phyloP scores from a whole-genome alignment of 441 rosid genomes.

The Populus hybrid region DNA sequence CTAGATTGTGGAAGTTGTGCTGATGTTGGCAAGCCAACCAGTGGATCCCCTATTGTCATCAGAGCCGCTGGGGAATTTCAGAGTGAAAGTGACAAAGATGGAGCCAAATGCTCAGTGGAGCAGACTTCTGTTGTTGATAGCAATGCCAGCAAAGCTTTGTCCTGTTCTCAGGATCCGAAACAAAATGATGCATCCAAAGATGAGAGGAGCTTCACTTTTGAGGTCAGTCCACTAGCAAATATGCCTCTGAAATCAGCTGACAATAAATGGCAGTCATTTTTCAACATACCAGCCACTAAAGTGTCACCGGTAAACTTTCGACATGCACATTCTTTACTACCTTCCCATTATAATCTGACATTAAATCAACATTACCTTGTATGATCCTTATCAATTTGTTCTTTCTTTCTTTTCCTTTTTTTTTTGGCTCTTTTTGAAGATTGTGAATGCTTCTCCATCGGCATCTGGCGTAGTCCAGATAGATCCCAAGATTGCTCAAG shows the following conservation, averaged over 20 bases:
- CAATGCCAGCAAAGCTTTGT: conserved; percentile 24
- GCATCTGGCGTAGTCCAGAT: conserved; percentile 43
- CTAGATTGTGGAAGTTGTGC: conserved; percentile 35
- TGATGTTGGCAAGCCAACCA: conserved; percentile 39
- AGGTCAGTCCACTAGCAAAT: conserved; percentile 38
- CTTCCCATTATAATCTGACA: not conserved
- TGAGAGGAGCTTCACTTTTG: conserved; percentile 57
- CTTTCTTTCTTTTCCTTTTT: conserved; percentile 1
- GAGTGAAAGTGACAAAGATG: conserved; percentile 29
- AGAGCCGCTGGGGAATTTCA: conserved; percentile 42
- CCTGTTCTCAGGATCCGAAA: conserved; percentile 37
- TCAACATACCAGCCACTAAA: conserved; percentile 35
- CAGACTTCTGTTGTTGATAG: conserved; percentile 32
- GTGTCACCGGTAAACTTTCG: conserved; percentile 43
- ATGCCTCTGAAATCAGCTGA: conserved; percentile 37
- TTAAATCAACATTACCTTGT: not conserved
- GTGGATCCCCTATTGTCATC: conserved; percentile 43
- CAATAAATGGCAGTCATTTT: conserved; percentile 45
- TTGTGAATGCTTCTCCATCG: conserved; percentile 51
- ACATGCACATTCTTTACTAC: not conserved
- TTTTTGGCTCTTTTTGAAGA: conserved; percentile 38
- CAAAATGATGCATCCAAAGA: conserved; percentile 42
- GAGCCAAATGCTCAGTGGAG: conserved; percentile 32
- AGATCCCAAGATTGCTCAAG: conserved; percentile 40
- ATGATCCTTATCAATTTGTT: conserved; percentile 18